Percentiles rank a stretch among this genome's conserved stretches.
phyloP scores from a whole-genome alignment of 2,329 filamentous ascomycete species.

The Penicillium sp. region DNA sequence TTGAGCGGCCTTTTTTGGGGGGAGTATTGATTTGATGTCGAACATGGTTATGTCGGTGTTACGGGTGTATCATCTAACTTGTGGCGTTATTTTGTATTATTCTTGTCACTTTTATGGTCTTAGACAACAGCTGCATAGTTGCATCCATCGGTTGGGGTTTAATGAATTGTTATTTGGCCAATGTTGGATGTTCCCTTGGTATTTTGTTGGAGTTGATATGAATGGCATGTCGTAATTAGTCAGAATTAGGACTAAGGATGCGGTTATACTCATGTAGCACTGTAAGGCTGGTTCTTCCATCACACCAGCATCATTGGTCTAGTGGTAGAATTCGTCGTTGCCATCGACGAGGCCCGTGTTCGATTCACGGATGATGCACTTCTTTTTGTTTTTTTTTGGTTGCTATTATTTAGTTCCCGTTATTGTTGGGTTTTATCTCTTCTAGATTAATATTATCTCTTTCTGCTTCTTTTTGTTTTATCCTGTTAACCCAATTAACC shows the following conservation, averaged over 20 bases:
- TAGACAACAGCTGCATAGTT: conserved; percentile 13
- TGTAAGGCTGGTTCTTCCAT: neutral
- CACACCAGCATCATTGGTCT: conserved; percentile 43
- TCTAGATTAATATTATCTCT: neutral
- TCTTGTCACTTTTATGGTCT: conserved; percentile 3
- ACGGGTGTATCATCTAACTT: conserved; percentile 5
- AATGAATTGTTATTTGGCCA: conserved; percentile 11
- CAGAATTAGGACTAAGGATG: too few relatives aligned
- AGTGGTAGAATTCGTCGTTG: conserved; percentile 48
- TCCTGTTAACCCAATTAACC: neutral
- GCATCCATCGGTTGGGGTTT: conserved; percentile 17
- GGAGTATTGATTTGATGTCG: neutral
- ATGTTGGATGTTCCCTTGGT: neutral
- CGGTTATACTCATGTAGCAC: rapidly evolving
- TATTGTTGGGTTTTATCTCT: neutral
- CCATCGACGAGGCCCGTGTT: conserved; percentile 48
- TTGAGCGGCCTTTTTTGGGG: conserved; percentile 6
- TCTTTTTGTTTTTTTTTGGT: conserved; percentile 2
- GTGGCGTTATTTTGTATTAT: conserved; percentile 16
- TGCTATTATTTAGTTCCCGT: neutral
- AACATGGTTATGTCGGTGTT: conserved; percentile 13
- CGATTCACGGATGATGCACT: conserved; percentile 44
- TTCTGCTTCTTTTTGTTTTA: neutral
- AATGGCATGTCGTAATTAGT: too few relatives aligned
- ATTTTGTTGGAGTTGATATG: neutral